Evolutionary conservation across 2,329 filamentous ascomycete species (phyloP).

Genomic region (Botrytis galanthina): DNA sequence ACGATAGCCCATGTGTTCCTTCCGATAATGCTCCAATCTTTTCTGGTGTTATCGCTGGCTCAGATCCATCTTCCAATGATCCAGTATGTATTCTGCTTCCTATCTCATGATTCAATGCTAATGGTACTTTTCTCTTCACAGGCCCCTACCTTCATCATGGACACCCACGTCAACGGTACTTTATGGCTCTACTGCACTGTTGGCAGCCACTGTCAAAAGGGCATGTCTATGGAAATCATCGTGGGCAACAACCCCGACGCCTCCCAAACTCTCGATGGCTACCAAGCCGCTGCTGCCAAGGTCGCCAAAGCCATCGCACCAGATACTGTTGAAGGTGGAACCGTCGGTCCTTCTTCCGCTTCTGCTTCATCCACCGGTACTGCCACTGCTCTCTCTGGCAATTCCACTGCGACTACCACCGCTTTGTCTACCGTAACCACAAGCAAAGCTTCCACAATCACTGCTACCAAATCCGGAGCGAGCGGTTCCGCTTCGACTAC

Average conservation of each 20-base stretch:
- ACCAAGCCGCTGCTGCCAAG: neutral
- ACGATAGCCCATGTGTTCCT: constrained; percentile 67
- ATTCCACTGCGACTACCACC: neutral
- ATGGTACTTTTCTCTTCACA: constrained; percentile 29
- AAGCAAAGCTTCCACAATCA: neutral
- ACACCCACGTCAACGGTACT: constrained; percentile 65
- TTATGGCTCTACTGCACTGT: constrained; percentile 80
- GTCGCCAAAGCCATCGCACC: neutral
- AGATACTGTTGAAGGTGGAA: neutral
- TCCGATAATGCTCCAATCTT: constrained; percentile 55
- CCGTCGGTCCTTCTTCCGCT: neutral
- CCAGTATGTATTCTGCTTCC: neutral
- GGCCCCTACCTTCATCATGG: constrained; percentile 68
- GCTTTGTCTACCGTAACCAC: neutral
- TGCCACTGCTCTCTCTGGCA: neutral
- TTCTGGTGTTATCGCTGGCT: constrained; percentile 61
- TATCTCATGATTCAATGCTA: neutral
- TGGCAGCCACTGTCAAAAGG: constrained; percentile 64
- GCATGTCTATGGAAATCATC: constrained; percentile 34
- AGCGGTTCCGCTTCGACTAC: neutral
- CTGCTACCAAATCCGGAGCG: neutral
- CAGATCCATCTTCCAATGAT: neutral
- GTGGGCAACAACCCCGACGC: constrained; percentile 42
- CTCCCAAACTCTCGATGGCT: neutral
- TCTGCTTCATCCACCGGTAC: neutral